Evolutionary conservation across 371 early-diverging fungal genomes (phyloP).

Genomic region (Rhizopus microsporus): DNA sequence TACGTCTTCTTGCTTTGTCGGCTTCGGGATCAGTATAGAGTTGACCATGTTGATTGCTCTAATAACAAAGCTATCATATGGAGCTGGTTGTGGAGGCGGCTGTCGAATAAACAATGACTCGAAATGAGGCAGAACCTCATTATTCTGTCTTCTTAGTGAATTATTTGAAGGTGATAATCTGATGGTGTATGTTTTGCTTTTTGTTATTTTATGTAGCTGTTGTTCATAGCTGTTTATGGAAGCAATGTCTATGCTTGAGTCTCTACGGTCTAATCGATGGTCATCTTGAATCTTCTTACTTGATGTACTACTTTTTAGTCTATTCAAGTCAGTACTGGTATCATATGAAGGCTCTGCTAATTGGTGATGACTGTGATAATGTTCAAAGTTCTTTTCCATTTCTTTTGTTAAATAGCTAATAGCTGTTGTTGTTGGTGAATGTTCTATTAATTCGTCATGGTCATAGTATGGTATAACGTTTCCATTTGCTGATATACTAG

Average conservation of each 20-base stretch:
- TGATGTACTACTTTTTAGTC: not conserved
- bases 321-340: not conserved
- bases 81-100: conserved; percentile 14
- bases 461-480: conserved; percentile 5
- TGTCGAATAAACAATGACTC: conserved; percentile 27
- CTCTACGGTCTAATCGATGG: conserved; percentile 2
- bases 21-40: conserved; percentile 14
- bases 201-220: not conserved
- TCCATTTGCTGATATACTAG: conserved; percentile 29
- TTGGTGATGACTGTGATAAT: not conserved
- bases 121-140: conserved; percentile 35
- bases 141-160: conserved; percentile 21
- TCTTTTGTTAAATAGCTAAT: conserved; percentile 12
- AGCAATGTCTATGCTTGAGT: conserved; percentile 9
- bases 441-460: not conserved
- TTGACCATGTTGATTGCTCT: conserved; percentile 22
- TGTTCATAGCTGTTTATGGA: too few species aligned
- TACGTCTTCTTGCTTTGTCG: conserved; percentile 9
- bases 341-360: not conserved
- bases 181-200: not conserved
- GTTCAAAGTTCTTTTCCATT: not conserved
- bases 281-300: not conserved
- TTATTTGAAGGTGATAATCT: conserved; percentile 13
- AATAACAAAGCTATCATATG: conserved; percentile 8
- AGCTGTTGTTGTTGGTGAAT: not conserved